A percentile compares a stretch with the other conserved stretches of the same genome.
phyloP scores from a whole-genome alignment of 73 alveolate genomes.

The Uronychia binucleata region DNA sequence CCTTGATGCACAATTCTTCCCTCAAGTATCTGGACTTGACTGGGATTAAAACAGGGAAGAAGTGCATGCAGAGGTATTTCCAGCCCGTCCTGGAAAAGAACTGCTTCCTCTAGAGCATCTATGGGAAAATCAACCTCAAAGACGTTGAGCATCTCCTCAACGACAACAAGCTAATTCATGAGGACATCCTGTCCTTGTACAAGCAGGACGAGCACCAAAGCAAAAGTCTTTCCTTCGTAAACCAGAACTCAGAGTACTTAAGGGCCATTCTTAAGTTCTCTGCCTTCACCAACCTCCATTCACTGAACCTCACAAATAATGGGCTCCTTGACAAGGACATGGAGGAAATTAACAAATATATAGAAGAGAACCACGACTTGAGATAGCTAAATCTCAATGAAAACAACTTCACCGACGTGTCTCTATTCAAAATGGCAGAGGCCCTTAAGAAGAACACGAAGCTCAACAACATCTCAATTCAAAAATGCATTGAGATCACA shows the following conservation, averaged over 20 bases:
- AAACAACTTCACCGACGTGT: background rate
- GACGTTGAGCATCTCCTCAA: background rate
- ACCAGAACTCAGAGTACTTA: background rate
- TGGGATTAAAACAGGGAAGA: background rate
- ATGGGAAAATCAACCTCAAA: background rate
- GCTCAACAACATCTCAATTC: background rate
- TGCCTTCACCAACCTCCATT: background rate
- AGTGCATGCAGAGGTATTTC: background rate
- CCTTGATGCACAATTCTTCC: background rate
- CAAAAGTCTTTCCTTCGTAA: background rate
- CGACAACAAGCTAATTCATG: background rate
- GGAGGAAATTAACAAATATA: background rate
- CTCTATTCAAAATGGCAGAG: background rate
- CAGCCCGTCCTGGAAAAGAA: background rate
- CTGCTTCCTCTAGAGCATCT: background rate
- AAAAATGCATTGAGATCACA: background rate
- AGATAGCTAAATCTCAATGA: background rate
- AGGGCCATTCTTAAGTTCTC: constrained; percentile 3
- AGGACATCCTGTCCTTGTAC: background rate
- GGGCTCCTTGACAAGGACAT: background rate
- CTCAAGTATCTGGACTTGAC: background rate
- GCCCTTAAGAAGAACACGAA: background rate
- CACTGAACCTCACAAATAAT: background rate
- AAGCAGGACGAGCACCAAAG: background rate
- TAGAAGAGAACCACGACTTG: background rate